Evolutionary conservation across 768 basidiomycete species (phyloP), one percentile per base, ranked within the genome.

Genomic region (Rubroboletus satanas): DNA sequence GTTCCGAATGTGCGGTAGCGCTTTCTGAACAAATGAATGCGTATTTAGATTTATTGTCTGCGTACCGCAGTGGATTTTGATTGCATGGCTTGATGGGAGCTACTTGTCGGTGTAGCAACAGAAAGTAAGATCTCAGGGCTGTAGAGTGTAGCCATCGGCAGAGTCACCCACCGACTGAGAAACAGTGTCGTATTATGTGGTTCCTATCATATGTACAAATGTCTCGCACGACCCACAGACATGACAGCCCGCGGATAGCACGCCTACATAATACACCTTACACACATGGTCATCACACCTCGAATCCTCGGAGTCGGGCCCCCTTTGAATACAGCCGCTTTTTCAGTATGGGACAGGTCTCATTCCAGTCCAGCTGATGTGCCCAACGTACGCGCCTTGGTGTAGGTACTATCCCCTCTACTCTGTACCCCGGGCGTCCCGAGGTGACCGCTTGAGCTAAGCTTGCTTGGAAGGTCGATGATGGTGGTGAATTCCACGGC

Each of bases 381-480:
- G 36, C 14, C n/a, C 23, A 29, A 2, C 8, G 21, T 45, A 3
- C 23, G n/a, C 4, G 15, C 2, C 21, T 18, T 37, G 33, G 15
- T 31, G 12, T 12, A 1, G 1, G 35, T 3, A 11, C 3, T 23
- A 12, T 55, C 46, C 28, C 23, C 38, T 44, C 12, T 37, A 36
- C 29, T 23, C n/a, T 36, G 39, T 21, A 36, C 12, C 7, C 10
- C 54, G 1, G 41, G 39, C n/a, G 41, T 32, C 28, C 14, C 4
- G 3, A 44, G 50, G 21, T 39, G n/a, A 6, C 4, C 35, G 18
- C 0, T 18, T 0, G 54, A 63, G 28, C 51, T 54, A 21, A 32
- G n/a, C 42, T 55, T 64, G 43, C 56, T 62, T 1, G 65, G 65
- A 14, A 54, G 23, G 21, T 62, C 57, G 26, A 64, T 54, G 45